Evolutionary conservation across 179 eudicot genomes (phyloP), one percentile per base, ranked within the genome.

Genomic region (Spergularia azorica): DNA sequence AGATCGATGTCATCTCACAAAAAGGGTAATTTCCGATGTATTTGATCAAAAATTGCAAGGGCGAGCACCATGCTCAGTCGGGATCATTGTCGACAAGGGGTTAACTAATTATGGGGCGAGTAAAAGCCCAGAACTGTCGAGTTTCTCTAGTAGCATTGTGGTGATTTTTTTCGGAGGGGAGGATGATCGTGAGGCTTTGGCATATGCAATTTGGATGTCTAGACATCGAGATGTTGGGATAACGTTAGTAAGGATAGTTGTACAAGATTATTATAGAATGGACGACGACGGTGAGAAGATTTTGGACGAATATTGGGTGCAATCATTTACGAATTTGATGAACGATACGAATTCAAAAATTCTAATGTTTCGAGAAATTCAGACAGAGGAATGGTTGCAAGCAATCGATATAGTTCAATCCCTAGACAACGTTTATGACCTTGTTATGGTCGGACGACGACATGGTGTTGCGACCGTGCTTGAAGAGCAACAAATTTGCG

Each of bases 391-490:
- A 56, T 87, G 88, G 71, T 74, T 84, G 0, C 83, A 86, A 38
- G 85, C 88, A 7, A 82, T 88, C 7, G 43, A 70, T 62, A 26
- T 77, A 3, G 50, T 86, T 20, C 79, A 68, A 57, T 66, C 84
- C 2, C 67, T 86, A 70, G 82, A 76, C 48, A 87, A 79, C 39
- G 65, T 7, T 9, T 86, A 81, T 20, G 88, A 88, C 75, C 85
- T 87, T 32, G 79, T 89, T 43, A 64, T 86, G 71, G 82, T 81
- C 10, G 93, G 91, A 26, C 43, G 83, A 50, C 70, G 81, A 0
- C 93, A 88, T 65, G 72, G 78, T 6, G 79, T 70, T 9, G 50
- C 9, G 7, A 12, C 26, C 0, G 26, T 46, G 50, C 50, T 12
- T 17, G 56, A 67, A 1, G 70, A 77, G 0, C 13, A 55, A 54